Evolutionary conservation across 2,329 filamentous ascomycete species (phyloP).

Genomic region (Claviceps spartinae): DNA sequence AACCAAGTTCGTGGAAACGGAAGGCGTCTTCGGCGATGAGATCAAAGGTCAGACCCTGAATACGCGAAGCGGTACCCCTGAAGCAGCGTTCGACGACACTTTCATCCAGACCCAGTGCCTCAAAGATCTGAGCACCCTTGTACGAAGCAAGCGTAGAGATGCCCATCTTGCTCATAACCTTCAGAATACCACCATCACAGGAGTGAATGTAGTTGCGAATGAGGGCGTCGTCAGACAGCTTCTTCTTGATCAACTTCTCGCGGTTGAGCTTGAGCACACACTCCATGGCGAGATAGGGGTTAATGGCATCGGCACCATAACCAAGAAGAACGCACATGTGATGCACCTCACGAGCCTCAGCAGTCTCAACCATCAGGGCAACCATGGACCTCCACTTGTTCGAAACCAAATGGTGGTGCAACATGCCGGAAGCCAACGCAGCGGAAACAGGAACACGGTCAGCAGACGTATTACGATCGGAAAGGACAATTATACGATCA

Average conservation of each 20-base stretch:
- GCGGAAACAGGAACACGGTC: conserved; percentile 78
- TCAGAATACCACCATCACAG: conserved; percentile 88
- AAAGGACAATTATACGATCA: conserved; percentile 78
- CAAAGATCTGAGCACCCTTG: conserved; percentile 96
- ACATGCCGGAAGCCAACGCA: conserved; percentile 78
- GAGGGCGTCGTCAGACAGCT: conserved; percentile 65
- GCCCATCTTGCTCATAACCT: conserved; percentile 99
- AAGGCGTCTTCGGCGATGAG: conserved; percentile 89
- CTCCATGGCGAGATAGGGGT: conserved; percentile 90
- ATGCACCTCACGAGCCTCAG: conserved; percentile 87
- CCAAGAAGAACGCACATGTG: conserved; percentile 98
- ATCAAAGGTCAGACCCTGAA: conserved; percentile 87
- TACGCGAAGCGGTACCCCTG: conserved; percentile 83
- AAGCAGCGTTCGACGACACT: conserved; percentile 89
- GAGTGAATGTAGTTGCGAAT: conserved; percentile 96
- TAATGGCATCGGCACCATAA: conserved; percentile 87
- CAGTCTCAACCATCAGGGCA: conserved; percentile 80
- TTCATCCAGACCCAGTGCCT: conserved; percentile 87
- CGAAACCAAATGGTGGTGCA: conserved; percentile 87
- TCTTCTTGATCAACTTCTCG: conserved; percentile 84
- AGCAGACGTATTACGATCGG: conserved; percentile 71
- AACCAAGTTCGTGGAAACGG: conserved; percentile 88
- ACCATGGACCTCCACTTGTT: conserved; percentile 91
- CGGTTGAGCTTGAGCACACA: conserved; percentile 95
- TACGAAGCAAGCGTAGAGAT: conserved; percentile 93